Base-by-base conservation (phyloP, 257 asterid species). In the Linderniella brevidens region DNA sequence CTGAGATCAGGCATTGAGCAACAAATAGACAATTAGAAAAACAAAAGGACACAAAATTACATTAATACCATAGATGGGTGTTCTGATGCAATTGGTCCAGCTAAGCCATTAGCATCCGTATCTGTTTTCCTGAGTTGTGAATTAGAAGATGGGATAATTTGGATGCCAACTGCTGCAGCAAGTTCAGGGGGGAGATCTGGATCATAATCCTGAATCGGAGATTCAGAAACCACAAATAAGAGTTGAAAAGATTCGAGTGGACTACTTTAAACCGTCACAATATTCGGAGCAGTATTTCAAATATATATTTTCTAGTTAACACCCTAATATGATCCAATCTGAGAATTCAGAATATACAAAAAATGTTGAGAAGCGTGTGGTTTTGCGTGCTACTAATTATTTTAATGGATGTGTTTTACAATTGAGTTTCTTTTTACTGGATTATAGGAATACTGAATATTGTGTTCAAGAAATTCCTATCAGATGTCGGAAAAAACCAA, bases 131-230 rank as follows among this genome's bases (percentile, higher is more conserved):
- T 80, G 50, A 63, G 57, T 59, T 59, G 78, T 58, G 69, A 59
- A 58, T 50, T 66, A 54, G 73, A 85, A 46, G 92, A 67, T 46
- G 74, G 62, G 72, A 49, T 50, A 42, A 78, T 94, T 57, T 74
- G 90, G 55, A 65, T 65, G 39, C 82, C 93, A 49, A 82, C 86
- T 42, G 87, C 96, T 37, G 94, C 96, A 32, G 96, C 98, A 35
- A 90, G 96, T 78, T 90, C 98, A 15, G 96, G 98, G 16, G 98
- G 98, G 59, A 90, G 93, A 67, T 90, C 98, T 12, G 94, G 96
- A 73, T 90, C 96, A 65, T 74, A 85, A 58, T 79, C 96, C 96
- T 90, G 58, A 61, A 64, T 45, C 97, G 53, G 43, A 58, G 60
- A 40, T 65, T 54, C 62, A 51, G 54, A 55, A 37, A 35, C 9